Percentiles rank a stretch among this genome's conserved stretches.
These are phyloP conservation scores for Corylus avellana DNA, from an alignment of 306 rosid genomes.

Conservation along the genomic window DNA sequence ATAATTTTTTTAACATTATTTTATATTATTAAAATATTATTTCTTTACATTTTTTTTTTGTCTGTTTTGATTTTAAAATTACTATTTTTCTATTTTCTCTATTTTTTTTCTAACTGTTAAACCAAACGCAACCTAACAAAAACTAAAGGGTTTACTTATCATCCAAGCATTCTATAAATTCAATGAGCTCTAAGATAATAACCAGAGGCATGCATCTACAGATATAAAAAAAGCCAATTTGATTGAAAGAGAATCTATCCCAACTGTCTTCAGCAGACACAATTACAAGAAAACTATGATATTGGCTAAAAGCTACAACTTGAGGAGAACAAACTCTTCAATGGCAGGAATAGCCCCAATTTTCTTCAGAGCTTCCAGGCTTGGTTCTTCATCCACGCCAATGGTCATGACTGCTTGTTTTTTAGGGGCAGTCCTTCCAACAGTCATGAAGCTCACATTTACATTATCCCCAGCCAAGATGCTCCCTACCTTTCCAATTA, in stretches of 20 bases:
- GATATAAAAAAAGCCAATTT: neutral
- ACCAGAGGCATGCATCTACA: neutral
- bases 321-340: slow-evolving; percentile 89
- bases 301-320: slow-evolving; percentile 49
- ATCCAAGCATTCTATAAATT: neutral
- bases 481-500: slow-evolving; percentile 88
- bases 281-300: neutral
- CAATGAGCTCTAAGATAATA: neutral
- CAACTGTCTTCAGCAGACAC: neutral
- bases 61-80: no score
- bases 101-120: no score
- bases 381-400: slow-evolving; percentile 89
- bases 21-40: no score
- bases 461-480: slow-evolving; percentile 87
- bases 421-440: slow-evolving; percentile 92
- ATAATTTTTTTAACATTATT: no score
- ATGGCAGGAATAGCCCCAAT: slow-evolving; percentile 87
- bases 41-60: no score
- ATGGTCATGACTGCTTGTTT: slow-evolving; percentile 99
- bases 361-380: slow-evolving; percentile 69
- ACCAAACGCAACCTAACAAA: neutral
- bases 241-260: no score
- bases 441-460: slow-evolving; percentile 98
- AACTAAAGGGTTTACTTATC: neutral
- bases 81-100: no score